These are phyloP conservation scores for Diphasiastrum complanatum DNA, from an alignment of 83 land plant species.

Conservation along the genomic window DNA sequence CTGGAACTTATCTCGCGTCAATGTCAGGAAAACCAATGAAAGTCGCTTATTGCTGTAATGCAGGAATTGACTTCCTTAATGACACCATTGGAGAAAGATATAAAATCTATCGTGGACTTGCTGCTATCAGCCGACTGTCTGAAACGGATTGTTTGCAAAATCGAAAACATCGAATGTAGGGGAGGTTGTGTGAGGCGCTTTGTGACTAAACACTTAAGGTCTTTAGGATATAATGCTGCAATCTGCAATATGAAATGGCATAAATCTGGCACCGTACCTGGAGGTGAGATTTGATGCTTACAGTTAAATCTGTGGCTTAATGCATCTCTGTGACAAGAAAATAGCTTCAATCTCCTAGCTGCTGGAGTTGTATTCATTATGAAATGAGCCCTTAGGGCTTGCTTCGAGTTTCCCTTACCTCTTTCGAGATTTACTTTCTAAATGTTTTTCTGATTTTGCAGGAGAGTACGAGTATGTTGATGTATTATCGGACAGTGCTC, in stretches of 20 bases:
- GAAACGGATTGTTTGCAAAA: conserved; percentile 5
- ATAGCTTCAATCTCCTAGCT: no score
- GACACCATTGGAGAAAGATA: background rate
- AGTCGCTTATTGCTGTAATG: no score
- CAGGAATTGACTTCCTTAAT: background rate
- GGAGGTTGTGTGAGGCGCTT: conserved; percentile 20
- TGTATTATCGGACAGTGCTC: background rate
- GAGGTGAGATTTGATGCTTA: conserved; percentile 16
- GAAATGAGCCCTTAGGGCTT: no score
- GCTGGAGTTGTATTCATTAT: no score
- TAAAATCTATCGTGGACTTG: background rate
- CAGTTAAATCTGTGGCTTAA: no score
- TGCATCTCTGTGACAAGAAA: no score
- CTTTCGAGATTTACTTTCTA: background rate
- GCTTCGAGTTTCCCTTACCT: background rate
- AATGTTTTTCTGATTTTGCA: conserved; percentile 6
- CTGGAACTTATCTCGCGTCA: no score
- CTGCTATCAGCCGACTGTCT: background rate
- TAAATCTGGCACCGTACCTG: conserved; percentile 17
- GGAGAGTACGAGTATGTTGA: conserved; percentile 28
- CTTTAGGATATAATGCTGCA: conserved; percentile 23
- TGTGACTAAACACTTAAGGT: conserved; percentile 9
- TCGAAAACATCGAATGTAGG: conserved; percentile 7
- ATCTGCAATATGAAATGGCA: conserved; percentile 25
- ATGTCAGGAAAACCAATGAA: no score